Conservation (phyloP, 2,329 filamentous ascomycete genomes). For the Apiospora phragmitis region DNA sequence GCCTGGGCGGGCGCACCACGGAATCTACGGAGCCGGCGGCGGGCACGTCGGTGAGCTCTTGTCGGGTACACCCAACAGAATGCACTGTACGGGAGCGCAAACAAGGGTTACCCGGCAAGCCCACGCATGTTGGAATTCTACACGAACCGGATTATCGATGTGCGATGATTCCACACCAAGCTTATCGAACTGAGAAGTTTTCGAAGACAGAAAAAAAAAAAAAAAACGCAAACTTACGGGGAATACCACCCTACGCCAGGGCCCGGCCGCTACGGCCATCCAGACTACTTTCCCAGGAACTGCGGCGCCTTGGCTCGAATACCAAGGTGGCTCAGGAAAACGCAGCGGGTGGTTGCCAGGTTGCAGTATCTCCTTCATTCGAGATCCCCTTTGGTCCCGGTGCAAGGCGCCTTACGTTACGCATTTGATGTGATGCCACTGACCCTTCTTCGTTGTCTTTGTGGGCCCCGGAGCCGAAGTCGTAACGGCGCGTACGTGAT, state of each 20-base stretch:
- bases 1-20: neutral
- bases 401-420: neutral
- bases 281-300: neutral
- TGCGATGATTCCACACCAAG: neutral
- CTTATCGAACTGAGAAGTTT: neutral
- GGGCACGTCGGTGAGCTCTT: neutral
- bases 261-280: neutral
- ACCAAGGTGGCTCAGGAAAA: neutral
- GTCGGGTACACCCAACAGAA: neutral
- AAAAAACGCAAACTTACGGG: neutral
- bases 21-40: neutral
- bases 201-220: too few relatives aligned
- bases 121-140: neutral
- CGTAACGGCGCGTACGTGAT: neutral
- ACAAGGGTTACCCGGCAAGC: neutral
- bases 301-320: neutral
- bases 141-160: neutral
- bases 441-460: neutral
- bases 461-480: neutral
- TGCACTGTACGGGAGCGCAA: neutral
- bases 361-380: neutral
- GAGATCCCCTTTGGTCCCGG: neutral
- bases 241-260: neutral
- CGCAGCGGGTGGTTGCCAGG: neutral
- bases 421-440: neutral